phyloP scores from a whole-genome alignment of 2,329 filamentous ascomycete species.

The Diaporthe sp. region DNA sequence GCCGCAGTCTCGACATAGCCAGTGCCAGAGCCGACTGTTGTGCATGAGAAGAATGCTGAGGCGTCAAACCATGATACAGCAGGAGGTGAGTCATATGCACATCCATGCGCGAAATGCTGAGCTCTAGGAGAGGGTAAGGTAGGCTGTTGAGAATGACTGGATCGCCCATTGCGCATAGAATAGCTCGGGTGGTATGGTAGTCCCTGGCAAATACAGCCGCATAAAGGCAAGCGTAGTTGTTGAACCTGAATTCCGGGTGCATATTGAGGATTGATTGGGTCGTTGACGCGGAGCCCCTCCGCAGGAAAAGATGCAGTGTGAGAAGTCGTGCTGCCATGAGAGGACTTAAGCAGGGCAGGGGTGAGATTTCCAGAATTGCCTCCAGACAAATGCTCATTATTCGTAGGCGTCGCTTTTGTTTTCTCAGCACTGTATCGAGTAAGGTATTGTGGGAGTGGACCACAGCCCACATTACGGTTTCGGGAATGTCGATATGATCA shows the following conservation, averaged over 20 bases:
- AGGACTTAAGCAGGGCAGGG: neutral
- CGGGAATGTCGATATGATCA: neutral
- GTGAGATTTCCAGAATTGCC: neutral
- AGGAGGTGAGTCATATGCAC: constrained; percentile 9
- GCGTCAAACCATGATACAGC: neutral
- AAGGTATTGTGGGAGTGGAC: neutral
- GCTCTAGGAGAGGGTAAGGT: constrained; percentile 2
- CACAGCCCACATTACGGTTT: neutral
- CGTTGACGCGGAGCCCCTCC: neutral
- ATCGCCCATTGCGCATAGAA: neutral
- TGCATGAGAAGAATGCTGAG: neutral
- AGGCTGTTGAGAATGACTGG: neutral
- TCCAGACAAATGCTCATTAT: neutral
- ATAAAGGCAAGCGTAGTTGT: neutral
- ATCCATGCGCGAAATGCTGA: neutral
- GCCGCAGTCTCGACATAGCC: neutral
- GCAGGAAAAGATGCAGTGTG: neutral
- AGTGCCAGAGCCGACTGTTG: neutral
- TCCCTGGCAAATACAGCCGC: constrained; percentile 2
- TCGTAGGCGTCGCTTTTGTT: neutral
- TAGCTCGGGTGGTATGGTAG: neutral
- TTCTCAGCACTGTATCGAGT: neutral
- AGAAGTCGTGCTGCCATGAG: constrained; percentile 5
- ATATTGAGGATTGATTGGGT: neutral
- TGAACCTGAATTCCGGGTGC: neutral